Evolutionary conservation across 2,329 filamentous ascomycete species (phyloP), one percentile per base, ranked within the genome.

Genomic region (Juglanconis oblonga): DNA sequence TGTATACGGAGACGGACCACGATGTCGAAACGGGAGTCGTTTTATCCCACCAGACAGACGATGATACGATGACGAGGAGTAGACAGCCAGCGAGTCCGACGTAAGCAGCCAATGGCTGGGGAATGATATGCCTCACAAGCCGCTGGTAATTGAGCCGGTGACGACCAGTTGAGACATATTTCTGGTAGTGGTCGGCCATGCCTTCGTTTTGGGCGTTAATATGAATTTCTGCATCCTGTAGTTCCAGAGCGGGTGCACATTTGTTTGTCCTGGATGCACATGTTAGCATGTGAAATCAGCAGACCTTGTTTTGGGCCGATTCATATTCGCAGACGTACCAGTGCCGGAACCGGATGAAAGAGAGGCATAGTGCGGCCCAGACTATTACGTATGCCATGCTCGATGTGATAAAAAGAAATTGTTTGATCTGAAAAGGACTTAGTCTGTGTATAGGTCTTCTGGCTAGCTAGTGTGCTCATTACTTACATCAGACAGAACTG

Each of bases 341-440:
- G 14, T 31, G 38, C 31, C 55, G 50, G 11, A 58, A 58, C 8
- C 59, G 56, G 8, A 61, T 54, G 32, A 61, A 61, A 11, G 59
- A 55, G 14, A 61, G 7, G 13, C 59, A 61, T 5, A 61, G 32
- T 11, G 47, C 40, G 7, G 38, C 9, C 59, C 59, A 61, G 11
- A 61, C 59, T 32, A 58, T 50, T 32, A 61, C 42, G 9, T 48
- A 61, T 4, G 59, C 59, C 55, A 58, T 61, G 14, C 59, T 61
- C 3, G 59, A 61, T n/a, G 59, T 54, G 11, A 61, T 44, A 6
- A 61, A 61, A n/a, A 61, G 55, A 5, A 61, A 61, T 36, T 53
- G 44, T 11, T 49, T 57, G 10, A 58, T 42, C 59, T 61, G 14
- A 17, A 33, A 2, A 10, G 4, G 3, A 24, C 24, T 24, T 24